Base-by-base conservation (phyloP, 2,329 filamentous ascomycete genomes). In the Cladosporium sp. region DNA sequence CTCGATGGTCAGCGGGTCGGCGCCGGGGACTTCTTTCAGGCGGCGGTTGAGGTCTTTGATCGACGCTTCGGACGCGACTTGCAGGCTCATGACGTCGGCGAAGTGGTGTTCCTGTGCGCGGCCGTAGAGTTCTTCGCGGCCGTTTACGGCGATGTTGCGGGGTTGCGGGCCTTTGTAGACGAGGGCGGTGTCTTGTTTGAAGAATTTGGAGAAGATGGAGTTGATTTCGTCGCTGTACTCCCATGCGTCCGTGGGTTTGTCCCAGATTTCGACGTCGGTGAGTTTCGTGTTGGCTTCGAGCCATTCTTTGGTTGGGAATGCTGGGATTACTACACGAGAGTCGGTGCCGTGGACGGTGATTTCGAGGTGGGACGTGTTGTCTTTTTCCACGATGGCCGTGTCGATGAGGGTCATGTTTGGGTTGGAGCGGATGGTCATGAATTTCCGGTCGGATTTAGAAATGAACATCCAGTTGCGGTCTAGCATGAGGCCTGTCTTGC, bases 391-490 rank as follows among this genome's bases (percentile, higher is more conserved):
- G 50, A 82, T 69, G 2, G 67, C 66, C 1, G 79, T 80, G 29
- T 77, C 73, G 60, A 85, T 82, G 11, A 83, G 70, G 0, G 82
- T 84, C 80, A 85, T 83, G 33, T 73, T 68, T 3, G 80, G 72
- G 52, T 79, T 76, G 50, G 78, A 70, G 12, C 82, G 78, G 59
- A 85, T 84, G 2, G 82, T 85, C 46, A 84, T 63, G 61, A 84
- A 84, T 50, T 80, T 73, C 4, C 69, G 71, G 13, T 73, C 67
- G 2, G 74, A 72, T 16, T 52, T 52, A 29, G 78, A 73, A 41
- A 83, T 72, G 64, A 84, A 80, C 82, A 85, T 85, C 81, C 82
- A 85, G 55, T 79, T 76, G 6, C 82, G 72, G 61, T 85, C 82
- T 11, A 84, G 69, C 38, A 81, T 78, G 9, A 85, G 71, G 0